Evolutionary conservation across 805 yeast genomes (phyloP).

Genomic region (Saccharomycopsis javanensis): DNA sequence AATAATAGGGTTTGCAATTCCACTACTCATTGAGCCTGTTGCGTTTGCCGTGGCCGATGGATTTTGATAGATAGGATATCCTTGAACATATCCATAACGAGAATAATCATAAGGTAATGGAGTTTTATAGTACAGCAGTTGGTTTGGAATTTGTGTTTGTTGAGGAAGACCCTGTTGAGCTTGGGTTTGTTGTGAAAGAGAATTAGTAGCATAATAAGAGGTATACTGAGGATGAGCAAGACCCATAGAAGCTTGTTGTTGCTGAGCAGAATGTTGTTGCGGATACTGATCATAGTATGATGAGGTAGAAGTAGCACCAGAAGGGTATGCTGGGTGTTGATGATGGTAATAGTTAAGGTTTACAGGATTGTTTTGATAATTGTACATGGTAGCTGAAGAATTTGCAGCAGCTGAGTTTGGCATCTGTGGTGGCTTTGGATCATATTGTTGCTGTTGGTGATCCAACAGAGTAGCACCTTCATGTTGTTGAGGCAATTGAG

Average conservation of each 20-base stretch:
- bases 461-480: background rate
- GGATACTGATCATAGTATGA: background rate
- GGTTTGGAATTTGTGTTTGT: conserved; percentile 15
- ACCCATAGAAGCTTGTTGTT: conserved; percentile 1
- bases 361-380: background rate
- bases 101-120: conserved; percentile 17
- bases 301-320: background rate
- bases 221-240: conserved; percentile 3
- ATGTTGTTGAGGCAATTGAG: background rate
- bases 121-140: conserved; percentile 17
- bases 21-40: background rate
- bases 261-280: background rate
- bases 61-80: conserved; percentile 14
- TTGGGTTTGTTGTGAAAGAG: conserved; percentile 19
- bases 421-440: background rate
- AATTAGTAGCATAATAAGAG: conserved; percentile 5
- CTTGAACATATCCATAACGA: conserved; percentile 16
- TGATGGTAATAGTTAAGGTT: background rate
- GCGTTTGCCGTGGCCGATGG: background rate
- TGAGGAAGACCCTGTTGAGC: conserved; percentile 20
- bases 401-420: background rate
- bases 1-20: conserved; percentile 3
- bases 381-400: background rate
- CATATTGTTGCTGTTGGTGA: conserved; percentile 1
- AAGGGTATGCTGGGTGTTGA: background rate